Percentiles rank a stretch among this genome's conserved stretches.
Conservation (phyloP, 2,329 filamentous ascomycete species). For the Fusarium neocosmosporiellum region DNA sequence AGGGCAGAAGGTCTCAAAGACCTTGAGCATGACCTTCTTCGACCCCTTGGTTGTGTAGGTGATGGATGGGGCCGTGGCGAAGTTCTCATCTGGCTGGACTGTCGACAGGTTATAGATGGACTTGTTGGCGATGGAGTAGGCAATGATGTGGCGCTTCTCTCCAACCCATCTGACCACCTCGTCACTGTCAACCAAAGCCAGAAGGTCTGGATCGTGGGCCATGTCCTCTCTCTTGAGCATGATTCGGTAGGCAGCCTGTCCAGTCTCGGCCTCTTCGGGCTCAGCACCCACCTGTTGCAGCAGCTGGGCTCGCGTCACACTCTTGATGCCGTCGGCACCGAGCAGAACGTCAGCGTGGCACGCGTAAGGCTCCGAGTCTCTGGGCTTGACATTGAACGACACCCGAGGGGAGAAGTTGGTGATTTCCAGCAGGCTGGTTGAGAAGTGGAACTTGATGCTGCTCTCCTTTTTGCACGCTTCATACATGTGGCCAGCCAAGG, state of each 20-base stretch:
- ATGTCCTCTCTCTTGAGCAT: conserved; percentile 68
- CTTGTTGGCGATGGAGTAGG: conserved; percentile 72
- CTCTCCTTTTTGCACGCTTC: conserved; percentile 73
- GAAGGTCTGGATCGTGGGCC: conserved; percentile 72
- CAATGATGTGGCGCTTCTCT: conserved; percentile 74
- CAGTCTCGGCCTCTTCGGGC: conserved; percentile 59
- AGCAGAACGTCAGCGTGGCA: conserved; percentile 61
- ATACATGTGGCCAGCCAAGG: conserved; percentile 76
- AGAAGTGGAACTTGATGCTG: conserved; percentile 75
- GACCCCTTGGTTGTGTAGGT: conserved; percentile 73
- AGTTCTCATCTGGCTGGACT: conserved; percentile 69
- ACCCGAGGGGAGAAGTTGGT: conserved; percentile 37
- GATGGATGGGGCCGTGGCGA: conserved; percentile 57
- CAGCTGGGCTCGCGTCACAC: conserved; percentile 59
- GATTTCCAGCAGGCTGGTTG: conserved; percentile 42
- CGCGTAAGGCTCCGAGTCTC: conserved; percentile 24
- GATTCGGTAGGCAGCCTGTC: conserved; percentile 66
- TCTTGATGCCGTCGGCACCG: conserved; percentile 66
- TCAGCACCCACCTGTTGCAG: conserved; percentile 62
- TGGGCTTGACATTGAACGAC: conserved; percentile 33
- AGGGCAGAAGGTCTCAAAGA: conserved; percentile 71
- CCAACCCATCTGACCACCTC: conserved; percentile 73
- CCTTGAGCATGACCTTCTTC: conserved; percentile 69
- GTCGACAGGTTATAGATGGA: conserved; percentile 75
- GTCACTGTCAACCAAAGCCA: conserved; percentile 67